phyloP scores from a whole-genome alignment of 2,329 filamentous ascomycete genomes.

The Xylaria sp. region DNA sequence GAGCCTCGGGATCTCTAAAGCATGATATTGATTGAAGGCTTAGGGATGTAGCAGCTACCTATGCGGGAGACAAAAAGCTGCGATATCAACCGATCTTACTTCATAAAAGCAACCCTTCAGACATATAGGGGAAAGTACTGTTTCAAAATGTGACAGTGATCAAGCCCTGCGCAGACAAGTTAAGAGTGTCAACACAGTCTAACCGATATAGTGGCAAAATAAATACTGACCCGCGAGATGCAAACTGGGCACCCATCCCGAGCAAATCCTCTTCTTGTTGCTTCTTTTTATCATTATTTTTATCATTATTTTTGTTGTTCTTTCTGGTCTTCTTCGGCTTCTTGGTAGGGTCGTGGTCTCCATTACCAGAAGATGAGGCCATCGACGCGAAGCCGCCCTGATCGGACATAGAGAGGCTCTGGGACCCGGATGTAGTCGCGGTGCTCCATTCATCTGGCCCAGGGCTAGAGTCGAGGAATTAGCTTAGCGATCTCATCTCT shows the following conservation, averaged over 20 bases:
- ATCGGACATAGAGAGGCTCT: neutral
- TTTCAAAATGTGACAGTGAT: neutral
- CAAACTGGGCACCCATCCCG: constrained; percentile 5
- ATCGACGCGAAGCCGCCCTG: neutral
- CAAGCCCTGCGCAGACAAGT: too few relatives aligned
- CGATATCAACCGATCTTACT: too few relatives aligned
- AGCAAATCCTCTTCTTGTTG: neutral
- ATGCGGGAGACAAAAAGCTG: too few relatives aligned
- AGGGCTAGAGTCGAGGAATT: neutral
- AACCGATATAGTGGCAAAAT: neutral
- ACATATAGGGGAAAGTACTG: too few relatives aligned
- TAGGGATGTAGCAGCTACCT: too few relatives aligned
- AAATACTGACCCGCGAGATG: constrained; percentile 3
- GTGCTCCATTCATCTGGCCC: neutral
- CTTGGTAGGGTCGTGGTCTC: neutral
- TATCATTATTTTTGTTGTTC: neutral
- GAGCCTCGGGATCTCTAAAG: too few relatives aligned
- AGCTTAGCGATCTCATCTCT: too few relatives aligned
- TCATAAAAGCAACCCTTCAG: too few relatives aligned
- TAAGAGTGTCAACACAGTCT: too few relatives aligned
- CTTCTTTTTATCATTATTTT: too few relatives aligned
- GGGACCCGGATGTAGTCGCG: neutral
- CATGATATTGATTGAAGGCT: too few relatives aligned
- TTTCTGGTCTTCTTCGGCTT: neutral
- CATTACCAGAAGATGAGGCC: neutral